Evolutionary conservation across 768 basidiomycete species (phyloP).

Genomic region (Kwoniella heveanensis): DNA sequence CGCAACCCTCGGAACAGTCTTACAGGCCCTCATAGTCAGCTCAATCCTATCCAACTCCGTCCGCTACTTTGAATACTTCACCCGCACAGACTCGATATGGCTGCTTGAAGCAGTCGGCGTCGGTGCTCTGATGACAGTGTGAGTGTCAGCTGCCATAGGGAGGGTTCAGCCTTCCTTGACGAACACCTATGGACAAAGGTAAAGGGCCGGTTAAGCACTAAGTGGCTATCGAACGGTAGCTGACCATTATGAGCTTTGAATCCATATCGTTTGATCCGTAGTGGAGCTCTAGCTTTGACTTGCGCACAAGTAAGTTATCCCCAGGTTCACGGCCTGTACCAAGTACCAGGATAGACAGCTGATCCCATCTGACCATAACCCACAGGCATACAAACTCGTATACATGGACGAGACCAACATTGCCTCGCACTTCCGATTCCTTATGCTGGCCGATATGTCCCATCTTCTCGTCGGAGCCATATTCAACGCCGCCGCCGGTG

Average conservation of each 20-base stretch:
- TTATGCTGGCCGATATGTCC: constrained; percentile 12
- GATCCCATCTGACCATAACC: too few relatives aligned
- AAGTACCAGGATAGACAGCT: too few relatives aligned
- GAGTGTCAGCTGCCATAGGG: not conserved
- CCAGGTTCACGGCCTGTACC: too few relatives aligned
- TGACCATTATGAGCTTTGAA: too few relatives aligned
- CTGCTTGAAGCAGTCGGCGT: not conserved
- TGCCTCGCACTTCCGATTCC: constrained; percentile 9
- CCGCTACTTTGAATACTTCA: constrained; percentile 11
- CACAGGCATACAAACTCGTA: constrained; percentile 12
- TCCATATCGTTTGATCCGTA: too few relatives aligned
- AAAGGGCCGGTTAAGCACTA: too few relatives aligned
- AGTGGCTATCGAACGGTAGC: too few relatives aligned
- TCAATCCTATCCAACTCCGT: constrained; percentile 10
- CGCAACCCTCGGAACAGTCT: constrained; percentile 8
- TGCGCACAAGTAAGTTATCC: constrained; percentile 16
- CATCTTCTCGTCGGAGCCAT: constrained; percentile 12
- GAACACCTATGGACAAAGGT: too few relatives aligned
- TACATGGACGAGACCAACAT: constrained; percentile 14
- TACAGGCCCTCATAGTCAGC: constrained; percentile 12
- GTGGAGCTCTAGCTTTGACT: constrained; percentile 3
- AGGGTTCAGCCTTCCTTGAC: too few relatives aligned
- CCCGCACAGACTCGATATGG: constrained; percentile 12
- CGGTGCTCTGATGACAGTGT: constrained; percentile 6
- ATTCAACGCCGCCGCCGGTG: constrained; percentile 9